These are phyloP conservation scores for Talaromyces sp. DNA, from an alignment of 2,329 filamentous ascomycete genomes.

Conservation along the genomic window DNA sequence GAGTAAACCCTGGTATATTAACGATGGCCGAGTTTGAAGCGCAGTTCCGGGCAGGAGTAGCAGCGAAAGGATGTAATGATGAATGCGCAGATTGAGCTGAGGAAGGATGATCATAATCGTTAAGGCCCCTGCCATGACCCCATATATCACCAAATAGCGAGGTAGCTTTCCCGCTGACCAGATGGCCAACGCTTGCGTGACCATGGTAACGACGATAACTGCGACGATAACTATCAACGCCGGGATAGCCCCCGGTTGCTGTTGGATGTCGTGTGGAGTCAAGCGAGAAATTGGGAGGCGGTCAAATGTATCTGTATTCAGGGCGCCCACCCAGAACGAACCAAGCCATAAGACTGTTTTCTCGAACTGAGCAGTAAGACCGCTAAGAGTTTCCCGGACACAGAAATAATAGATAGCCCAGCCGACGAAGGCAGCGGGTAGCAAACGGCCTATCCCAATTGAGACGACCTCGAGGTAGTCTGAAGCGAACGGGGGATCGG, in stretches of 20 bases:
- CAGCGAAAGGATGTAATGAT: conserved; percentile 61
- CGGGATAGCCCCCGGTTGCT: conserved; percentile 58
- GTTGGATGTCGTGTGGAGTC: conserved; percentile 59
- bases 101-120: conserved; percentile 54
- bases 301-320: conserved; percentile 64
- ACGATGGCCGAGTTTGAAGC: conserved; percentile 56
- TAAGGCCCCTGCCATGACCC: conserved; percentile 45
- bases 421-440: conserved; percentile 58
- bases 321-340: conserved; percentile 57
- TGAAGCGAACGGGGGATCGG: conserved; percentile 55
- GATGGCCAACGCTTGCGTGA: conserved; percentile 56
- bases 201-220: conserved; percentile 49
- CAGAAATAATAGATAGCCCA: conserved; percentile 57
- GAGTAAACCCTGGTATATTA: conserved; percentile 60
- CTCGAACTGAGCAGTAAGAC: conserved; percentile 56
- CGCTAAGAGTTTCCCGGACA: conserved; percentile 47
- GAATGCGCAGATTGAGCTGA: conserved; percentile 58
- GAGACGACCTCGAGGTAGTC: conserved; percentile 56
- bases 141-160: conserved; percentile 49
- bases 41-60: conserved; percentile 58
- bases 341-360: conserved; percentile 62
- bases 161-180: conserved; percentile 58
- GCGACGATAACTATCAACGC: conserved; percentile 55
- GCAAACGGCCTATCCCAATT: conserved; percentile 54
- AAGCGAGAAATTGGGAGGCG: conserved; percentile 60